Evolutionary conservation across 371 early-diverging fungal species (phyloP).

Genomic region (Lichtheimia ramosa): DNA sequence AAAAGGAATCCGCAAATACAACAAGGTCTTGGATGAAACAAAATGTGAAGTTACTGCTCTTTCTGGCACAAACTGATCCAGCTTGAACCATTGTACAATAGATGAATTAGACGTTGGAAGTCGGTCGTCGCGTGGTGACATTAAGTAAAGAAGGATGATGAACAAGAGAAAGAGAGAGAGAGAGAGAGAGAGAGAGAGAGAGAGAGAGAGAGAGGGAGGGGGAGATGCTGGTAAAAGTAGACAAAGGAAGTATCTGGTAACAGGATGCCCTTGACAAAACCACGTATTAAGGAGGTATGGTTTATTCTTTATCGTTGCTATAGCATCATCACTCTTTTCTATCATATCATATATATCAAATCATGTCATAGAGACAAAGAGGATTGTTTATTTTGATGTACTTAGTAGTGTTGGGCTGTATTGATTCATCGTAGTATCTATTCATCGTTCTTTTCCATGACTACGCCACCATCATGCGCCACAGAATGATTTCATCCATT

Average conservation of each 20-base stretch:
- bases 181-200: background rate
- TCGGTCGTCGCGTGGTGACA: conserved; percentile 21
- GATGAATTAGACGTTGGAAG: conserved; percentile 20
- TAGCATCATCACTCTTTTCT: too few relatives aligned
- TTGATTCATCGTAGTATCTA: too few relatives aligned
- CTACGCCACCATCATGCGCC: too few relatives aligned
- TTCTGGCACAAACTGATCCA: conserved; percentile 56
- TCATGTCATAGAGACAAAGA: too few relatives aligned
- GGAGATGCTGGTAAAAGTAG: background rate
- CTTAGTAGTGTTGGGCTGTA: too few relatives aligned
- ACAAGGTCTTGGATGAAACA: conserved; percentile 43
- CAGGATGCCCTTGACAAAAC: background rate
- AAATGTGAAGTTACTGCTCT: conserved; percentile 54
- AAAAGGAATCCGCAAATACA: conserved; percentile 38
- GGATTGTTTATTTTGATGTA: too few relatives aligned
- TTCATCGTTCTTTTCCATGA: too few relatives aligned
- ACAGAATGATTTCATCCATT: too few relatives aligned
- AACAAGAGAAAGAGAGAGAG: background rate
- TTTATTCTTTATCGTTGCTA: background rate
- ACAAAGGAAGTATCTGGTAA: background rate
- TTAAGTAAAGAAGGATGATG: background rate
- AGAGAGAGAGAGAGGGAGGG: background rate
- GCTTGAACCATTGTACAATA: conserved; percentile 37
- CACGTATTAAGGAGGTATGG: background rate
- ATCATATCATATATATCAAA: too few relatives aligned